Conservation (phyloP, 768 basidiomycete genomes). For the Auriscalpium vulgare region DNA sequence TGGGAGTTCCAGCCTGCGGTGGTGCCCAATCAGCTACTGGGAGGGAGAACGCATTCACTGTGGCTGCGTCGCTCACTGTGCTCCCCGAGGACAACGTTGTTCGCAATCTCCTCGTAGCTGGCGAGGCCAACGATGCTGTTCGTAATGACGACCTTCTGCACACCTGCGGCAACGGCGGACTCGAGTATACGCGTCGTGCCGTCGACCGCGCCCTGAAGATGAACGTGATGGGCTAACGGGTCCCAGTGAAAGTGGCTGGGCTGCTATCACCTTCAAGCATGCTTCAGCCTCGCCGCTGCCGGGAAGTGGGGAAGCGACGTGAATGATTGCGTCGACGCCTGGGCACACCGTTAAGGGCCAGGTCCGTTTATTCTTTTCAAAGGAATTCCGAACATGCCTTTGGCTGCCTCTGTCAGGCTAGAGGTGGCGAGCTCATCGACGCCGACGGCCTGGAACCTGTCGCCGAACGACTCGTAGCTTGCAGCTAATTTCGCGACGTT, state of each 20-base stretch:
- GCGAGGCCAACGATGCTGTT: not conserved
- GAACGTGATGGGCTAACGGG: not conserved
- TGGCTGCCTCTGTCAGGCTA: conserved; percentile 10
- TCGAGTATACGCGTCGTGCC: not conserved
- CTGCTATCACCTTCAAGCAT: not conserved
- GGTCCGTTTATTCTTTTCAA: not conserved
- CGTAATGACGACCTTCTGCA: not conserved
- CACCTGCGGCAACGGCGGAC: not conserved
- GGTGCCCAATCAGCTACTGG: too few relatives aligned
- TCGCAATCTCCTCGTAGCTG: not conserved
- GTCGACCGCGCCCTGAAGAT: not conserved
- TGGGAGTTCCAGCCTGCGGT: too few relatives aligned
- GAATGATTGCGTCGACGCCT: conserved; percentile 1
- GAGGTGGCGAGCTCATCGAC: conserved; percentile 11
- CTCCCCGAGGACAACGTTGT: not conserved
- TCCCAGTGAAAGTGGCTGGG: not conserved
- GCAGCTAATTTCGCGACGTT: not conserved
- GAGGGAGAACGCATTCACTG: too few relatives aligned
- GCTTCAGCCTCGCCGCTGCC: not conserved
- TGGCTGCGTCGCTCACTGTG: not conserved
- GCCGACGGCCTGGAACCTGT: conserved; percentile 6
- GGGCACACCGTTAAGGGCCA: not conserved
- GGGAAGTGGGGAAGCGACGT: not conserved
- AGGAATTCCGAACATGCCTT: conserved; percentile 8
- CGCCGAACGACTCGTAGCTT: not conserved